A percentile compares a stretch with the other conserved stretches of the same genome.
Conservation (phyloP, 1,284 basidiomycete species). For the Ganoderma boninense region DNA sequence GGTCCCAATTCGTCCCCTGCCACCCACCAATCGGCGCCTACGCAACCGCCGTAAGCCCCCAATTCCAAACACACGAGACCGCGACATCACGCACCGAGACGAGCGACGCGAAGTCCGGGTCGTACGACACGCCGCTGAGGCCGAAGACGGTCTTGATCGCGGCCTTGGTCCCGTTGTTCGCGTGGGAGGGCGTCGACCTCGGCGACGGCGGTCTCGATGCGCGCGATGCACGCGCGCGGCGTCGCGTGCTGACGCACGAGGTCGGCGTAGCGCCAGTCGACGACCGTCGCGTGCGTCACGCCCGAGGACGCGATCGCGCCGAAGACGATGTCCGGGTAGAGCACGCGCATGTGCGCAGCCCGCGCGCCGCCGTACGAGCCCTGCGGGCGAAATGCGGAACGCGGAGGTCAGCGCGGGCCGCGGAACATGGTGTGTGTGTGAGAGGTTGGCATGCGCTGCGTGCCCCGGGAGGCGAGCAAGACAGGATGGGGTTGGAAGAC, state of each 20-base stretch:
- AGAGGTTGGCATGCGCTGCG: neutral
- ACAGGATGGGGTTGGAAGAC: slow-evolving; percentile 24
- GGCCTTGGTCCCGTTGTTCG: slow-evolving; percentile 46
- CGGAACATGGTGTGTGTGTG: neutral
- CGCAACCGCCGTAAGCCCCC: neutral
- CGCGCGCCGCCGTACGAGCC: slow-evolving; percentile 94
- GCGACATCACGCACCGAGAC: slow-evolving; percentile 54
- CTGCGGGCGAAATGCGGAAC: slow-evolving; percentile 48
- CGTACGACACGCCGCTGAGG: slow-evolving; percentile 67
- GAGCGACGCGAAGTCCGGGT: slow-evolving; percentile 83
- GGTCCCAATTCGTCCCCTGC: slow-evolving; percentile 83
- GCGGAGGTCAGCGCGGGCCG: neutral
- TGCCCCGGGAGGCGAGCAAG: neutral
- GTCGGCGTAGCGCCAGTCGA: slow-evolving; percentile 89
- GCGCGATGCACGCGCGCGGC: slow-evolving; percentile 74
- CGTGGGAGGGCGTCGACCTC: slow-evolving; percentile 73
- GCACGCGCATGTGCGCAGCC: slow-evolving; percentile 90
- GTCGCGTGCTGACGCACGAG: slow-evolving; percentile 79
- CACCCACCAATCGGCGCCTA: slow-evolving; percentile 57
- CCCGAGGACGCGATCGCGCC: slow-evolving; percentile 93
- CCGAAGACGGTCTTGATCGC: slow-evolving; percentile 80
- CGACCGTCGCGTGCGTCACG: slow-evolving; percentile 77
- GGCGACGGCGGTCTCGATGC: slow-evolving; percentile 70
- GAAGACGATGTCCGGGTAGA: slow-evolving; percentile 90
- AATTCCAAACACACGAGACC: too few species aligned